phyloP scores from a whole-genome alignment of 192 early-diverging fungal genomes.

The Coemansia sp. region DNA sequence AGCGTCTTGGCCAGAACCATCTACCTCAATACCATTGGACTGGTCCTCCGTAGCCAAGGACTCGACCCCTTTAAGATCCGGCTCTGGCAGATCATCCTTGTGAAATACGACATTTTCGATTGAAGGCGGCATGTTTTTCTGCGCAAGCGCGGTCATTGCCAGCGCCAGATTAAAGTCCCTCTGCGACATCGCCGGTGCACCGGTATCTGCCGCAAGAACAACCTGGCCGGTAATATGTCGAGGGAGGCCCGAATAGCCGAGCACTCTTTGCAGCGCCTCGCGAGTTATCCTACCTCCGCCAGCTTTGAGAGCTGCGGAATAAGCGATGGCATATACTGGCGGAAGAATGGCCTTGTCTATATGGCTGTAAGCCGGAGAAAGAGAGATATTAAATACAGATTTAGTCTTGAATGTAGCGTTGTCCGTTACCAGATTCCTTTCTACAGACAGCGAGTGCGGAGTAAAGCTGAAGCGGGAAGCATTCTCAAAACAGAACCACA shows the following conservation, averaged over 20 bases:
- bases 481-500: background rate
- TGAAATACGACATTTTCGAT: constrained; percentile 66
- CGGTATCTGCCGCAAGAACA: constrained; percentile 37
- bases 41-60: constrained; percentile 33
- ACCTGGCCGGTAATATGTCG: constrained; percentile 43
- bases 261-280: constrained; percentile 32
- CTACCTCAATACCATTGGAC: background rate
- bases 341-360: constrained; percentile 51
- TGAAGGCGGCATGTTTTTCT: constrained; percentile 79
- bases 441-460: background rate
- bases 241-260: constrained; percentile 37
- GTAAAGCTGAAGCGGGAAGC: background rate
- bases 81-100: constrained; percentile 65
- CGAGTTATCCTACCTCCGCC: constrained; percentile 49
- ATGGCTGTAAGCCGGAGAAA: background rate
- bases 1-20: background rate
- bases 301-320: constrained; percentile 35
- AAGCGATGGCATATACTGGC: constrained; percentile 42
- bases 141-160: constrained; percentile 69
- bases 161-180: constrained; percentile 71
- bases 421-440: background rate
- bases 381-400: background rate
- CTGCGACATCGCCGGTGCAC: constrained; percentile 41
- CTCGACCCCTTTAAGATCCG: constrained; percentile 62
- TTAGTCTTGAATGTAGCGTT: background rate